These are phyloP conservation scores for Yamagishiella unicocca DNA, from an alignment of 139 green algal species.

Conservation along the genomic window DNA sequence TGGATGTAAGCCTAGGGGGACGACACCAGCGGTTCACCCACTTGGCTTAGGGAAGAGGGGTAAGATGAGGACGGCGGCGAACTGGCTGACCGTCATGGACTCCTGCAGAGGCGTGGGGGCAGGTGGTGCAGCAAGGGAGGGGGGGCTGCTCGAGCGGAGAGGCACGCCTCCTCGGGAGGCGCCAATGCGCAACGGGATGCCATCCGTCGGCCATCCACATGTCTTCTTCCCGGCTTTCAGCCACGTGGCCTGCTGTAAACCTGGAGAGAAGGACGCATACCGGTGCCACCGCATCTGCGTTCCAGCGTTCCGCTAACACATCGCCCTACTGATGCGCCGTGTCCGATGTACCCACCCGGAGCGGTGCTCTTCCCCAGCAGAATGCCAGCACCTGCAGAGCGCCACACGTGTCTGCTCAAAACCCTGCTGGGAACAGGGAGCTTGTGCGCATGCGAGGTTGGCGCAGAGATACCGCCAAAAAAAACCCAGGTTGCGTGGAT, in stretches of 20 bases:
- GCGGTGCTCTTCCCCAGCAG: constrained; percentile 7
- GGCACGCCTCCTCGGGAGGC: neutral
- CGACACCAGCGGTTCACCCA: too few species aligned
- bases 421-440: neutral
- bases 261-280: neutral
- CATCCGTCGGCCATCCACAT: too few species aligned
- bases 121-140: neutral
- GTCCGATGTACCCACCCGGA: neutral
- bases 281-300: too few species aligned
- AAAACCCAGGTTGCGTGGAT: neutral
- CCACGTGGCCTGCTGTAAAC: neutral
- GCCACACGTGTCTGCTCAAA: neutral
- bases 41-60: constrained; percentile 28
- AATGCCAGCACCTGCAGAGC: constrained; percentile 1
- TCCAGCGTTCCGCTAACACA: too few species aligned
- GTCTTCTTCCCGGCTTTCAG: too few species aligned
- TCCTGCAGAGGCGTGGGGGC: neutral
- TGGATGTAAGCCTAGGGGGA: too few species aligned
- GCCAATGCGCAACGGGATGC: too few species aligned
- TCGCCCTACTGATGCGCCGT: neutral
- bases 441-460: neutral
- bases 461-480: neutral
- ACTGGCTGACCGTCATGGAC: constrained; percentile 19
- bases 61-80: neutral
- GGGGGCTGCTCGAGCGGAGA: neutral